A percentile compares a stretch with the other conserved stretches of the same genome.
These are phyloP conservation scores for Tolypocladium ovalisporum DNA, from an alignment of 2,329 filamentous ascomycete species.

Conservation along the genomic window DNA sequence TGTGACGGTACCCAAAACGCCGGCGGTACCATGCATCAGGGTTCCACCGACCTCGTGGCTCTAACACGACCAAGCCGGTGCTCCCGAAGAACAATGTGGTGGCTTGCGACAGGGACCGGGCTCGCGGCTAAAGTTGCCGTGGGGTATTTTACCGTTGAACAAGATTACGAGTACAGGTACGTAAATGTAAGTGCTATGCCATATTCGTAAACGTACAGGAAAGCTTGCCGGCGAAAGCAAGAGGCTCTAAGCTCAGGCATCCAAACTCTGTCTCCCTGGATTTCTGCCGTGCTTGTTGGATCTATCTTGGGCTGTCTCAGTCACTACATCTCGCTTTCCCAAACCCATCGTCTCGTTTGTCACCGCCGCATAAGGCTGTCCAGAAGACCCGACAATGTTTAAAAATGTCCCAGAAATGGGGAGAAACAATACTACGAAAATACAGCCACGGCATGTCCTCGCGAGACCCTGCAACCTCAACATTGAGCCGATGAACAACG, in stretches of 20 bases:
- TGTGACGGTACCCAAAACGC: background rate
- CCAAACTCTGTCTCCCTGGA: background rate
- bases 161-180: background rate
- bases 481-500: background rate
- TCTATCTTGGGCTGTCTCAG: background rate
- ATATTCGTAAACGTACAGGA: no score
- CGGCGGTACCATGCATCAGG: background rate
- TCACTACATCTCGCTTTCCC: background rate
- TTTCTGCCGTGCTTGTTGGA: background rate
- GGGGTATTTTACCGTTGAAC: background rate
- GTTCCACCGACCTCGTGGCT: background rate
- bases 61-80: background rate
- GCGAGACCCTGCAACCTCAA: background rate
- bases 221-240: background rate
- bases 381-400: background rate
- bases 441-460: no score
- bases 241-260: background rate
- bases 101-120: background rate
- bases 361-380: background rate
- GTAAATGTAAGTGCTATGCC: no score
- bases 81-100: background rate
- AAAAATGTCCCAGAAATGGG: no score
- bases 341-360: background rate
- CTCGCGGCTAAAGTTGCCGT: background rate
- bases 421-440: no score